Conservation (phyloP, 2,329 filamentous ascomycete species). For the Hymenoscyphus albidus region DNA sequence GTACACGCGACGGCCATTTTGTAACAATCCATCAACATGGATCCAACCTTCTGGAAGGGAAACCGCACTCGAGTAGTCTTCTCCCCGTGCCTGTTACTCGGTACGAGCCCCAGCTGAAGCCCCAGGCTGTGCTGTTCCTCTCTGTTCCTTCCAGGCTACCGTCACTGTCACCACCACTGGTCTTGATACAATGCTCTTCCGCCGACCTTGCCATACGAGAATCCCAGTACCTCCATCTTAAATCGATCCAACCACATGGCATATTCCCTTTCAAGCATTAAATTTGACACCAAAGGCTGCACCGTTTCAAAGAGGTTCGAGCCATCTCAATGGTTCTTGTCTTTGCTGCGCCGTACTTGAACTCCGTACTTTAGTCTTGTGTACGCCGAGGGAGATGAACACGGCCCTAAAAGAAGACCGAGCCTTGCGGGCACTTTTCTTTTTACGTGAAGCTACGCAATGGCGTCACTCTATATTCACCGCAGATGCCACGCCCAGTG, state of each 20-base stretch:
- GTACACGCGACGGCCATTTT: not conserved
- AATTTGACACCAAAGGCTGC: not conserved
- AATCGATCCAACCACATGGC: not conserved
- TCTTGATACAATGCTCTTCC: not conserved
- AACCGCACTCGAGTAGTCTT: too few relatives aligned
- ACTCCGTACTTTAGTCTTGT: not conserved
- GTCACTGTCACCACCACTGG: not conserved
- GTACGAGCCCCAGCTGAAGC: not conserved
- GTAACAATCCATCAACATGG: not conserved
- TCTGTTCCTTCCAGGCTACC: constrained; percentile 1
- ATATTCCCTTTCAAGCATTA: not conserved
- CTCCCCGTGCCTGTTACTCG: not conserved
- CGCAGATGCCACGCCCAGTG: not conserved
- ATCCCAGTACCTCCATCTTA: not conserved
- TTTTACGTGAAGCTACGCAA: constrained; percentile 3
- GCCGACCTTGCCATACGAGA: not conserved
- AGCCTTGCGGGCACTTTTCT: constrained; percentile 4
- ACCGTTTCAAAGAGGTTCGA: not conserved
- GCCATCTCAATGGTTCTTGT: not conserved
- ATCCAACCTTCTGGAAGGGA: not conserved
- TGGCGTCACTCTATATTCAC: not conserved
- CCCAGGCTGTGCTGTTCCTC: constrained; percentile 7
- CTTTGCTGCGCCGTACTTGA: not conserved
- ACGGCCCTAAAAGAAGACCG: not conserved
- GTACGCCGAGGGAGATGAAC: not conserved